Evolutionary conservation across 108 stramenopile species (phyloP), one percentile per base, ranked within the genome.

Genomic region (Thalassiosira profunda): DNA sequence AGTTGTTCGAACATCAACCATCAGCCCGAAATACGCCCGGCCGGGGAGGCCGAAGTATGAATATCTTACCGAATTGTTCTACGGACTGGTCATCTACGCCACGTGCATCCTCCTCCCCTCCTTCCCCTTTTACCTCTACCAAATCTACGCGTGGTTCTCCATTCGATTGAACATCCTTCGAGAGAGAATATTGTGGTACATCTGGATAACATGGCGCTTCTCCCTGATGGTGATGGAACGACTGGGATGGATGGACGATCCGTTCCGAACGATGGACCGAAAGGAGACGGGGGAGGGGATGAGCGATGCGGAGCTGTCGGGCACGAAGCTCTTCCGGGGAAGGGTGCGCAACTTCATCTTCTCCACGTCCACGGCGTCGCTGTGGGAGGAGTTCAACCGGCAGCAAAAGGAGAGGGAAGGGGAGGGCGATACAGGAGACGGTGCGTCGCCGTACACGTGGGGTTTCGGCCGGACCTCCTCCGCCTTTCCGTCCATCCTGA

Each of bases 351-450:
- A 67, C 4, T 74, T 44, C 20, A 58, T 76, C 41, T 68, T 59
- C 20, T 59, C 74, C 4, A 60, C 74, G 8, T 51, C 66, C 5
- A 48, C 66, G 17, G 53, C 52, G 11, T 62, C 60, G 10, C 15
- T 74, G 17, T 74, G 74, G 74, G 74, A 66, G 30, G 74, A 74
- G 51, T 74, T 74, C 29, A 74, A 74, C 36, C 30, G 43, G 36
- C 63, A 49, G 11, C 47, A 64, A 49, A 15, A 8, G 3, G 34
- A 55, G 26, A 31, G 23, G 42, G 31, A 29, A 36, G 44, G 52
- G 55, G 17, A 20, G 15, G 46, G 17, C 15, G 17, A 31, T 5
- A 30, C 10, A 30, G 26, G 9, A 5, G n/a, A n/a, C n/a, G n/a
- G n/a, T n/a, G n/a, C n/a, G n/a, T n/a, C n/a, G n/a, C n/a, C n/a